A percentile compares a stretch with the other conserved stretches of the same genome.
Conservation (phyloP, 306 rosid species). For the Vicia villosa region DNA sequence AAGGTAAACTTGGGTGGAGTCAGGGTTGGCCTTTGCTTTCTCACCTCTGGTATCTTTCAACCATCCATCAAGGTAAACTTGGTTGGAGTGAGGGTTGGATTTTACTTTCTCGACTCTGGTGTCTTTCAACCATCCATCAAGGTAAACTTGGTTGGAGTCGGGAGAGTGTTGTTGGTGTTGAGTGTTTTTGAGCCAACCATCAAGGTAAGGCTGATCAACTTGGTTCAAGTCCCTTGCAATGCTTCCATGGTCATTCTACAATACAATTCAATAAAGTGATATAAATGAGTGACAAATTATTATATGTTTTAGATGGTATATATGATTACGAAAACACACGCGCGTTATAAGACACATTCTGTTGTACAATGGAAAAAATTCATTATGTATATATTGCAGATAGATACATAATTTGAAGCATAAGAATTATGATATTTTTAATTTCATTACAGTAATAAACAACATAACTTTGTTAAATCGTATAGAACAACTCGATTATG, state of each 20-base stretch:
- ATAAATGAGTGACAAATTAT: neutral
- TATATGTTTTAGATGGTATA: neutral
- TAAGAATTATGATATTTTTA: neutral
- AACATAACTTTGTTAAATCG: neutral
- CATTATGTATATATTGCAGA: neutral
- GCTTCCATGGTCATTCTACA: neutral
- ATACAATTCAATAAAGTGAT: neutral
- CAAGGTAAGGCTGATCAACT: slow-evolving; percentile 1
- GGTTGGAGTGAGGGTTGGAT: neutral
- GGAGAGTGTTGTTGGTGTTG: neutral
- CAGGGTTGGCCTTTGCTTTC: neutral
- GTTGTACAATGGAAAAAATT: neutral
- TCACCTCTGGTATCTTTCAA: neutral
- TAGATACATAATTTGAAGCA: neutral
- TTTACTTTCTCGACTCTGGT: neutral
- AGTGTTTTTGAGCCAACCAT: neutral
- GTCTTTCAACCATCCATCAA: slow-evolving; percentile 14
- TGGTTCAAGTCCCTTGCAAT: neutral
- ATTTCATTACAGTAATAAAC: neutral
- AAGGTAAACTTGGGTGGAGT: neutral
- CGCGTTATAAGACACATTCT: neutral
- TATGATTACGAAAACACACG: neutral
- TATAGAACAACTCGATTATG: neutral
- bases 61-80: slow-evolving; percentile 18
- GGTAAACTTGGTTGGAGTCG: neutral